A percentile compares a stretch with the other conserved stretches of the same genome.
phyloP scores from a whole-genome alignment of 2,329 filamentous ascomycete genomes.

The Pseudogymnoascus destructans region DNA sequence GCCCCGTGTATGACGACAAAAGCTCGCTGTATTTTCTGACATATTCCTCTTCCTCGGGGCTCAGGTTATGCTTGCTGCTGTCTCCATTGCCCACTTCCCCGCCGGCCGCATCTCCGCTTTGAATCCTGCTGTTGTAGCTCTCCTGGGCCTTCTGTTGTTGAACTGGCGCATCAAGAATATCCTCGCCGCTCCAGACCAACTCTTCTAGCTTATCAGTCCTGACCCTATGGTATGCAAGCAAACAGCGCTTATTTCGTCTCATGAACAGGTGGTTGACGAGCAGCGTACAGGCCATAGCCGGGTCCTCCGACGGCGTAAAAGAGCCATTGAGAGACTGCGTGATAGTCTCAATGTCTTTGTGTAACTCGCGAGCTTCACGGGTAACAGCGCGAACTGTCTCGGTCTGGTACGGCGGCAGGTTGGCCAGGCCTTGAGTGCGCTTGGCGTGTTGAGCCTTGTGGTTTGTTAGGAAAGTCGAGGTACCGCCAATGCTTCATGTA shows the following conservation, averaged over 20 bases:
- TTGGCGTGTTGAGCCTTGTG: constrained; percentile 85
- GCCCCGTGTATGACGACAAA: constrained; percentile 90
- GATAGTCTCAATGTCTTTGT: constrained; percentile 69
- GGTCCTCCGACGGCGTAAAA: constrained; percentile 76
- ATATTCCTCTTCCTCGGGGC: constrained; percentile 94
- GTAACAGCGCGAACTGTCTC: constrained; percentile 80
- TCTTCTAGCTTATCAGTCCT: constrained; percentile 85
- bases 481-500: background rate
- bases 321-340: constrained; percentile 71
- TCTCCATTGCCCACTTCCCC: constrained; percentile 32
- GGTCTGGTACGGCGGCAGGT: constrained; percentile 83
- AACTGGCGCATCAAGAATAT: constrained; percentile 58
- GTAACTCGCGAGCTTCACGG: constrained; percentile 83
- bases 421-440: constrained; percentile 71
- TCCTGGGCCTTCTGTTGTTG: constrained; percentile 37
- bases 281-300: constrained; percentile 72
- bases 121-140: constrained; percentile 18
- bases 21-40: constrained; percentile 84
- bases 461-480: constrained; percentile 8
- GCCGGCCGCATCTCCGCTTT: constrained; percentile 25
- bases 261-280: constrained; percentile 91
- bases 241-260: constrained; percentile 88
- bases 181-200: constrained; percentile 81
- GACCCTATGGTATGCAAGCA: constrained; percentile 86
- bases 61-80: constrained; percentile 59